Percentiles rank a stretch among this genome's conserved stretches.
These are phyloP conservation scores for Boletus bicolor DNA, from an alignment of 768 basidiomycete genomes.

Conservation along the genomic window DNA sequence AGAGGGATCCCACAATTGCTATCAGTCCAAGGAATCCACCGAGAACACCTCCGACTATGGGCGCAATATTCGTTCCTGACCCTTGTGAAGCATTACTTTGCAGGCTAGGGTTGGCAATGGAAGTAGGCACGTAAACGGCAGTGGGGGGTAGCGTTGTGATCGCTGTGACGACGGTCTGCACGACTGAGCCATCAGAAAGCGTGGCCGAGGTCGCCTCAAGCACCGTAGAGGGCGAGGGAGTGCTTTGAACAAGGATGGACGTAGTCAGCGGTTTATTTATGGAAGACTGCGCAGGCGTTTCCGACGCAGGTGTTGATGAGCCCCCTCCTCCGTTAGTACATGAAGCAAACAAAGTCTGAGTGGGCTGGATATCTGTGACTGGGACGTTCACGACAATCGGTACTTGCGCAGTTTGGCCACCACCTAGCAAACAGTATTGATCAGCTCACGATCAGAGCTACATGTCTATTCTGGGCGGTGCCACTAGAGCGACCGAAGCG, in stretches of 20 bases:
- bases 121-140: slow-evolving; percentile 26
- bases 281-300: slow-evolving; percentile 7
- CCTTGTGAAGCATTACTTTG: slow-evolving; percentile 16
- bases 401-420: slow-evolving; percentile 34
- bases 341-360: slow-evolving; percentile 42
- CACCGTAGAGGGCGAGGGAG: slow-evolving; percentile 32
- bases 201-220: slow-evolving; percentile 36
- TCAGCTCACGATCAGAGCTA: slow-evolving; percentile 13
- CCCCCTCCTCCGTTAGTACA: slow-evolving; percentile 29
- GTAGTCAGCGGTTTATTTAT: slow-evolving; percentile 17
- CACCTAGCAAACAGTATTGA: slow-evolving; percentile 17
- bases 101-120: slow-evolving; percentile 11
- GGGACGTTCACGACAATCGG: slow-evolving; percentile 39
- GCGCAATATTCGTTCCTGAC: slow-evolving; percentile 35
- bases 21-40: slow-evolving; percentile 54
- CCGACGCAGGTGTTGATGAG: slow-evolving; percentile 2
- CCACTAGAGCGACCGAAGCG: slow-evolving; percentile 4
- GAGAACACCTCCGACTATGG: slow-evolving; percentile 52
- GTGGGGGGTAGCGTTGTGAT: slow-evolving; percentile 36
- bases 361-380: slow-evolving; percentile 29
- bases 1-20: slow-evolving; percentile 42
- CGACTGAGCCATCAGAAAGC: slow-evolving; percentile 40
- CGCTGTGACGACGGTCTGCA: slow-evolving; percentile 34
- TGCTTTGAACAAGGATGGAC: slow-evolving; percentile 27
- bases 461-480: not conserved